Conservation (phyloP, 148 eudicot species). For the Spergularia marina region DNA sequence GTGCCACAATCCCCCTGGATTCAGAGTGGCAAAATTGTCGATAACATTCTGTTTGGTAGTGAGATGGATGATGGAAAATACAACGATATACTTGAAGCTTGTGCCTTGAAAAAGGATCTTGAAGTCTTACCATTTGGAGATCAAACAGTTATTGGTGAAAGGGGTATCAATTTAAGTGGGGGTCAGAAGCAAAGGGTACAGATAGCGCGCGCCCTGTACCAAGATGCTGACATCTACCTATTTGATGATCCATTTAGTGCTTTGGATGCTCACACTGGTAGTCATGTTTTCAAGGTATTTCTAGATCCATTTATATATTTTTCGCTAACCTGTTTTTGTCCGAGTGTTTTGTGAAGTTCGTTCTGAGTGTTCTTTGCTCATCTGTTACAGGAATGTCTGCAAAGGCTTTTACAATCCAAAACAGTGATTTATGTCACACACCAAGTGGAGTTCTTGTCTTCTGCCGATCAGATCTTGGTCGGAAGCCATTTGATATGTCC, state of each 20-base stretch:
- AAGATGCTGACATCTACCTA: slow-evolving; percentile 50
- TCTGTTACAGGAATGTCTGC: slow-evolving; percentile 41
- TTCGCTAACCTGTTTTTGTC: not conserved
- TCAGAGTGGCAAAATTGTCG: slow-evolving; percentile 56
- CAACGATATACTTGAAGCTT: slow-evolving; percentile 39
- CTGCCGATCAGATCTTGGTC: slow-evolving; percentile 53
- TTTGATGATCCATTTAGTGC: slow-evolving; percentile 61
- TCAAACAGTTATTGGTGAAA: slow-evolving; percentile 46
- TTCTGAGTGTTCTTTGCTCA: not conserved
- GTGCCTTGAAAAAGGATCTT: slow-evolving; percentile 48
- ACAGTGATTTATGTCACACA: slow-evolving; percentile 45
- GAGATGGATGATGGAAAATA: slow-evolving; percentile 38
- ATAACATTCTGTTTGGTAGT: slow-evolving; percentile 49
- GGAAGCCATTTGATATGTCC: not conserved
- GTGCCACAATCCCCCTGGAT: slow-evolving; percentile 56
- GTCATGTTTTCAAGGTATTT: slow-evolving; percentile 43
- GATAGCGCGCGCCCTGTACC: slow-evolving; percentile 48
- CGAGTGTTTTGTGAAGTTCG: not conserved
- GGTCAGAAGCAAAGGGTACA: slow-evolving; percentile 55
- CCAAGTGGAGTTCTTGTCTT: slow-evolving; percentile 42
- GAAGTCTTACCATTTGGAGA: slow-evolving; percentile 42
- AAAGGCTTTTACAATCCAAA: slow-evolving; percentile 30
- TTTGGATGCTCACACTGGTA: slow-evolving; percentile 54
- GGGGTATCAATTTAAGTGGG: slow-evolving; percentile 52
- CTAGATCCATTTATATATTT: not conserved